Percentiles rank a stretch among this genome's conserved stretches.
These are phyloP conservation scores for Aspergillus puulaauensis DNA, from an alignment of 2,329 filamentous ascomycete genomes.

Conservation along the genomic window DNA sequence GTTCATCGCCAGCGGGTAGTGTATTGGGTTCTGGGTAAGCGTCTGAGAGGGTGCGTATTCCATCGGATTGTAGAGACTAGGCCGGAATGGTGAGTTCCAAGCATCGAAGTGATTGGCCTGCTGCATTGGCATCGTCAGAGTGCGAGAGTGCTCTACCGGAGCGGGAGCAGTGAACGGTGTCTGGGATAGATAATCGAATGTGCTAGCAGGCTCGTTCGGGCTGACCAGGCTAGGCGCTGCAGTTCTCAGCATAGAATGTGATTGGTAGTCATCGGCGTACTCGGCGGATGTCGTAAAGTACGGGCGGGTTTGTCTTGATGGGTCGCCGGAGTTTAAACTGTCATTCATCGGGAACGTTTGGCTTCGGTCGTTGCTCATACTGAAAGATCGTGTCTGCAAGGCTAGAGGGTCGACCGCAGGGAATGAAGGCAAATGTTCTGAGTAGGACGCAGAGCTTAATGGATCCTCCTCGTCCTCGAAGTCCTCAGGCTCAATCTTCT, in stretches of 20 bases:
- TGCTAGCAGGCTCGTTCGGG: slow-evolving; percentile 28
- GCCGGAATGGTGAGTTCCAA: slow-evolving; percentile 36
- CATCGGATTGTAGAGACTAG: slow-evolving; percentile 32
- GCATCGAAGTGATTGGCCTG: slow-evolving; percentile 24
- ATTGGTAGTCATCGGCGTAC: slow-evolving; percentile 29
- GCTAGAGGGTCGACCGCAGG: slow-evolving; percentile 26
- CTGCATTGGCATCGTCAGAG: slow-evolving; percentile 21
- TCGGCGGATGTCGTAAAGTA: slow-evolving; percentile 29
- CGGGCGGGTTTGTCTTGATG: slow-evolving; percentile 25
- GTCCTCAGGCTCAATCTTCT: slow-evolving; percentile 22
- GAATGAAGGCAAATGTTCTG: slow-evolving; percentile 25
- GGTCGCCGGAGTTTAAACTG: slow-evolving; percentile 28
- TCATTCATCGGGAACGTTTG: slow-evolving; percentile 31
- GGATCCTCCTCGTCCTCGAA: slow-evolving; percentile 29
- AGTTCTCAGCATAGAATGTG: slow-evolving; percentile 29
- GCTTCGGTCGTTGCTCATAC: slow-evolving; percentile 16
- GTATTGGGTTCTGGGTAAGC: slow-evolving; percentile 26
- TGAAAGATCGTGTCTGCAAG: slow-evolving; percentile 21
- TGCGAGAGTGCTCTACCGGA: slow-evolving; percentile 23
- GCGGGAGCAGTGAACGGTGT: slow-evolving; percentile 24
- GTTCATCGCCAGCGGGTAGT: slow-evolving; percentile 30
- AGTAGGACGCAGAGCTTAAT: slow-evolving; percentile 26
- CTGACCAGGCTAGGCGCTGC: slow-evolving; percentile 27
- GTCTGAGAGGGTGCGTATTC: slow-evolving; percentile 29
- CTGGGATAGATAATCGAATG: slow-evolving; percentile 32